These are phyloP conservation scores for Candida silvicultrix DNA, from an alignment of 805 yeast species.

Conservation along the genomic window DNA sequence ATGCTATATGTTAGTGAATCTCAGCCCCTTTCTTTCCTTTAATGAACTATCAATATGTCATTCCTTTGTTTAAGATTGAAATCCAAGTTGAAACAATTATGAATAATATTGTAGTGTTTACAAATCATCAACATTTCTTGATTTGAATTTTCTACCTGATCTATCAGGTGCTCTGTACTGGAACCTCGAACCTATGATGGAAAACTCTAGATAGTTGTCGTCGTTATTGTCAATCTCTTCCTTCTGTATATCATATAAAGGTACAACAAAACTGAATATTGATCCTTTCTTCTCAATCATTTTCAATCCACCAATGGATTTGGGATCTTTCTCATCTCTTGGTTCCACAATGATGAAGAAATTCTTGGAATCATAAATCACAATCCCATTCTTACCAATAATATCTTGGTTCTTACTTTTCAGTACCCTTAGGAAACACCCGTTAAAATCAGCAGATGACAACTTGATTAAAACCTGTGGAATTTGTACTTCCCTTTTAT, in stretches of 20 bases:
- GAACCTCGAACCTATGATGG: conserved; percentile 74
- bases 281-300: conserved; percentile 64
- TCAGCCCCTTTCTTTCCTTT: too few species aligned
- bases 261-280: conserved; percentile 47
- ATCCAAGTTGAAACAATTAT: too few species aligned
- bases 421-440: conserved; percentile 57
- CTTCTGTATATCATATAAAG: conserved; percentile 16
- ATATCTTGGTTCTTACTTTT: conserved; percentile 49
- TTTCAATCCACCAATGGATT: conserved; percentile 55
- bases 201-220: conserved; percentile 43
- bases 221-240: conserved; percentile 21
- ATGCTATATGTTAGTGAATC: too few species aligned
- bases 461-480: conserved; percentile 44
- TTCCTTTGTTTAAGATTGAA: too few species aligned
- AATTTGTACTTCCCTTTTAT: conserved; percentile 16
- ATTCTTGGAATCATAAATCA: conserved; percentile 78
- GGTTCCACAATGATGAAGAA: conserved; percentile 55
- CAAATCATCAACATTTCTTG: conserved; percentile 63
- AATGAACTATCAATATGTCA: too few species aligned
- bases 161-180: conserved; percentile 73
- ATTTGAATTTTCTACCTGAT: conserved; percentile 78
- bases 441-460: conserved; percentile 76
- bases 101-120: background rate
- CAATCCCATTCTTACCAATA: conserved; percentile 66
- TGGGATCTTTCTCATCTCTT: conserved; percentile 11